Evolutionary conservation across 2,329 filamentous ascomycete species (phyloP).

Genomic region (Aspergillus costaricaensis): DNA sequence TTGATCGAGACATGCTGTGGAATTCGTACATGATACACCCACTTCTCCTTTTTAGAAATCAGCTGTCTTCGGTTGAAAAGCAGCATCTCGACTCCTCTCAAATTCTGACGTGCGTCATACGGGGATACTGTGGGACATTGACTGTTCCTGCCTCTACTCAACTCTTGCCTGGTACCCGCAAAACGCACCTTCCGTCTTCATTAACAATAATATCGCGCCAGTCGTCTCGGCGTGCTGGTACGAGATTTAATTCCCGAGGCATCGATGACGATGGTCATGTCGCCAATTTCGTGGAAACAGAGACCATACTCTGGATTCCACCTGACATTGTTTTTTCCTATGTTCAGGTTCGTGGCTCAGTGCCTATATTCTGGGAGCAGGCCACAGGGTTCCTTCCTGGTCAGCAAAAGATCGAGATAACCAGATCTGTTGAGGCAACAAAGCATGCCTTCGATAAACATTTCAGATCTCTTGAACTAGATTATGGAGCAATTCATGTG

Average conservation of each 20-base stretch:
- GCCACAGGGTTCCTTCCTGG: slow-evolving; percentile 81
- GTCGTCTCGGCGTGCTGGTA: slow-evolving; percentile 88
- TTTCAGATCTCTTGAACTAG: slow-evolving; percentile 80
- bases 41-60: slow-evolving; percentile 82
- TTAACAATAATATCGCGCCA: slow-evolving; percentile 89
- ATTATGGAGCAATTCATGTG: slow-evolving; percentile 88
- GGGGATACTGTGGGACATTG: slow-evolving; percentile 86
- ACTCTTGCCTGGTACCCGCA: slow-evolving; percentile 63
- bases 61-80: slow-evolving; percentile 73
- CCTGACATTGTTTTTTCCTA: slow-evolving; percentile 83
- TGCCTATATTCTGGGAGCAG: slow-evolving; percentile 98
- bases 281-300: slow-evolving; percentile 97
- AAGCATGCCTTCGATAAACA: slow-evolving; percentile 96
- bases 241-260: slow-evolving; percentile 92
- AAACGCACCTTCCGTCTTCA: slow-evolving; percentile 73
- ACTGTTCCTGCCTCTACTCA: slow-evolving; percentile 76
- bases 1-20: slow-evolving; percentile 93
- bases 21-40: slow-evolving; percentile 98
- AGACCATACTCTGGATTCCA: slow-evolving; percentile 87
- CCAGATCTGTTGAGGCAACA: slow-evolving; percentile 83
- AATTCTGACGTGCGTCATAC: slow-evolving; percentile 89
- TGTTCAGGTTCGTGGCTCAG: slow-evolving; percentile 86
- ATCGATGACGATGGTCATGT: slow-evolving; percentile 98
- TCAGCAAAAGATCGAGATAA: slow-evolving; percentile 92
- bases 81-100: slow-evolving; percentile 79